These are phyloP conservation scores for Physcomitrium patens DNA, from an alignment of 225 moss, liverwort and hornwort genomes.

Conservation along the genomic window DNA sequence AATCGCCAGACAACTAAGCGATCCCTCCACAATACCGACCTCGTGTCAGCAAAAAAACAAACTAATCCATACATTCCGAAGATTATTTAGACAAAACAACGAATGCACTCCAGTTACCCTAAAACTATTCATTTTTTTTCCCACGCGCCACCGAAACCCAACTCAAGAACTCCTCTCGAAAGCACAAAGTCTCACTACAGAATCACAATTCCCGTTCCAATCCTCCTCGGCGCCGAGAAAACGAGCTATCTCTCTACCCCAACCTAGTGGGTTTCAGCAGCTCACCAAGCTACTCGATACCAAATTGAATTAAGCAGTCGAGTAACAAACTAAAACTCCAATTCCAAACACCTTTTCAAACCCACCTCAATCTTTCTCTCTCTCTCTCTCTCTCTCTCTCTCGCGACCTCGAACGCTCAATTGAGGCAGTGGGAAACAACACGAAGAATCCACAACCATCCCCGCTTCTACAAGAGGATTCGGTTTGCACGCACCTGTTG, in stretches of 20 bases:
- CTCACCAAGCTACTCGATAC: no score
- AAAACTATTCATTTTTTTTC: neutral
- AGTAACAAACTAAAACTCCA: no score
- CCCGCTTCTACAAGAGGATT: neutral
- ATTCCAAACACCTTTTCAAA: no score
- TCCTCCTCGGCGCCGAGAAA: neutral
- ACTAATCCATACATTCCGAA: conserved; percentile 4
- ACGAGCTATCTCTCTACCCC: no score
- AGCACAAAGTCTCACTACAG: neutral
- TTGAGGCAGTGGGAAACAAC: neutral
- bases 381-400: no score
- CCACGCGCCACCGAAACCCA: neutral
- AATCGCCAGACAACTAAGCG: conserved; percentile 79
- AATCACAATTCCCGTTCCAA: neutral
- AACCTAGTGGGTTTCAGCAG: no score
- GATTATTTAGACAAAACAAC: neutral
- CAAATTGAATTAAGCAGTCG: no score
- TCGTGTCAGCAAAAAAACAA: neutral
- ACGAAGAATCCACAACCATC: neutral
- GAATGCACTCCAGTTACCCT: conserved; percentile 3
- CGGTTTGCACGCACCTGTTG: conserved; percentile 55
- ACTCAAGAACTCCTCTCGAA: neutral
- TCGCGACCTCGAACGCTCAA: neutral
- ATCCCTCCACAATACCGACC: neutral
- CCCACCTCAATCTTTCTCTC: no score